Base-by-base conservation (phyloP, 257 asterid genomes). In the Lantana camara region DNA sequence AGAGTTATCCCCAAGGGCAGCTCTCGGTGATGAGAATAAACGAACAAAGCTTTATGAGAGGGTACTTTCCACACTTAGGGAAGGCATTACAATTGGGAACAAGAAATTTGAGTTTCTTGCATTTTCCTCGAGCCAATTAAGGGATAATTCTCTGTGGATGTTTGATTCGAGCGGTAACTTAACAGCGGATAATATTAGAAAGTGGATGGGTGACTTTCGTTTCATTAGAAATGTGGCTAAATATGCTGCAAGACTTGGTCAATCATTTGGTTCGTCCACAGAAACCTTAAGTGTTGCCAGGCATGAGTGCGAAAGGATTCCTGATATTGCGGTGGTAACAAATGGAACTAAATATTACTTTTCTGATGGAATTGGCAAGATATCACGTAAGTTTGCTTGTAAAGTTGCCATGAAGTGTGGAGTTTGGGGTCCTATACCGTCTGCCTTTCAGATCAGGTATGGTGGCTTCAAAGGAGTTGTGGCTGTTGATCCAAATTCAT, bases 351-450 rank as follows among this genome's bases (percentile, higher is more conserved):
- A 48, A 14, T 92, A 85, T 29, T 66, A 58, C 1, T 92, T 92
- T 60, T 92, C 98, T 14, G 98, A 92, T 75, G 98, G 98, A 4
- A 92, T 92, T 7, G 98, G 98, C 48, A 92, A 83, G 79, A 87
- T 92, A 72, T 89, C 96, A 52, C 70, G 58, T 19, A 85, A 75
- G 4, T 89, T 92, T 64, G 97, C 97, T 29, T 42, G 6, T 15
- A 70, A 63, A 23, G 97, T 92, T 61, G 95, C 98, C 50, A 23
- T 4, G 6, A 85, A 85, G 70, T 92, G 97, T 67, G 85, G 95
- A n/a, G 66, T 86, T 14, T 77, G 21, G 55, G 66, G 32, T 14
- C 47, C 50, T 53, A 50, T 73, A 9, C 98, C 98, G 14, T 92
- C 98, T 3, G 89, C 96, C 41, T 92, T 83, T 61, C 98, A 92